Evolutionary conservation across 805 yeast genomes (phyloP).

Genomic region (Kluyveromyces lactis): DNA sequence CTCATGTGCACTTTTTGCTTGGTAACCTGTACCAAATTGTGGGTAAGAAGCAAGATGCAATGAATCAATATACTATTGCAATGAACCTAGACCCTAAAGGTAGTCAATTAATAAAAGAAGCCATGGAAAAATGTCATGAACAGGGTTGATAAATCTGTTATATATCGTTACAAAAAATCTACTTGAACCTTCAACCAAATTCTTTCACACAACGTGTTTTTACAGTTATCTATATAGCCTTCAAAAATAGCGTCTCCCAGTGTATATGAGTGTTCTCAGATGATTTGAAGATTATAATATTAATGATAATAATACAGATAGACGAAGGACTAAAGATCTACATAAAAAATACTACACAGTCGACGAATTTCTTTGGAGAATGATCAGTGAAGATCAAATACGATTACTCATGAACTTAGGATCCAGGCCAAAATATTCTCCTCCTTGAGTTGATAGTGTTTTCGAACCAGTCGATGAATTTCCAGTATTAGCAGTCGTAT

Average conservation of each 20-base stretch:
- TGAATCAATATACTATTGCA: slow-evolving; percentile 81
- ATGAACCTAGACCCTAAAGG: slow-evolving; percentile 90
- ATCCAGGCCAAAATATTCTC: slow-evolving; percentile 9
- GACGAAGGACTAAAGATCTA: neutral
- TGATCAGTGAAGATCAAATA: slow-evolving; percentile 1
- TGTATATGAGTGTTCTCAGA: too few species aligned
- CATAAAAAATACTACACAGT: too few species aligned
- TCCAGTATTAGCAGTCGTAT: slow-evolving; percentile 27
- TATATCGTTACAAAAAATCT: neutral
- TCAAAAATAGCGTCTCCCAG: too few species aligned
- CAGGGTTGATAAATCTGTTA: slow-evolving; percentile 11
- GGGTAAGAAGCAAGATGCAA: slow-evolving; percentile 67
- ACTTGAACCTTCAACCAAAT: too few species aligned
- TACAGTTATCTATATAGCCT: too few species aligned
- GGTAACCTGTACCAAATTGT: slow-evolving; percentile 80
- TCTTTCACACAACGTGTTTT: too few species aligned
- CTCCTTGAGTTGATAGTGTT: slow-evolving; percentile 2
- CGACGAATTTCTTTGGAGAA: neutral
- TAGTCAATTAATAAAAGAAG: slow-evolving; percentile 74
- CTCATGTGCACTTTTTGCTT: slow-evolving; percentile 80
- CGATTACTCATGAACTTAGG: slow-evolving; percentile 6
- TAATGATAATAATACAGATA: neutral
- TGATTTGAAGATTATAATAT: neutral
- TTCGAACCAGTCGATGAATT: slow-evolving; percentile 1
- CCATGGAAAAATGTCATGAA: slow-evolving; percentile 48